Evolutionary conservation across 2,329 filamentous ascomycete genomes (phyloP), one percentile per base, ranked within the genome.

Genomic region (Trichophyton schoenleinii): DNA sequence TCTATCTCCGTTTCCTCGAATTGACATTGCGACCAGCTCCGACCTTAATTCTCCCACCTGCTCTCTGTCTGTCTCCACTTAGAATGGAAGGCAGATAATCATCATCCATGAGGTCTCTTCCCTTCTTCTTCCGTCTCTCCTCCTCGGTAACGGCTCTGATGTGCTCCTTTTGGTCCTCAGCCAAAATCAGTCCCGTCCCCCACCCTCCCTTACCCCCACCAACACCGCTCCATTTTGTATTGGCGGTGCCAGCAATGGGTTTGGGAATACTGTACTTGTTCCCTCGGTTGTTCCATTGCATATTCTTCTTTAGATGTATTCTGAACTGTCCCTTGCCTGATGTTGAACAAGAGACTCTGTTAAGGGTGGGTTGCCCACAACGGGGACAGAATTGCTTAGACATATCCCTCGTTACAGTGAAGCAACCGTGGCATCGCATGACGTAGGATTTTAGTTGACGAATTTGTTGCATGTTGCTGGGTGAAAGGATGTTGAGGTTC

Each of bases 111-210:
- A 96, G 76, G 74, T 96, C 90, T 70, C 84, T 86, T 71, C 88
- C 84, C 70, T 86, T 86, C 60, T 78, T 78, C 52, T 69, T 68
- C 46, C 70, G 69, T 68, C 87, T 83, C 68, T 81, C 83, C 70
- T 87, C 83, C 67, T 85, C 81, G 2, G 81, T 81, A 15, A 82
- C 72, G 60, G 85, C 85, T 65, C 81, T 79, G 48, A 82, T 73
- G 73, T 88, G 97, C 78, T 99, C 94, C 78, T 95, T 96, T 79
- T 99, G 94, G 72, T 99, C 94, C 75, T 96, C 92, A 0, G 91
- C 85, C 8, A 99, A 77, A 60, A 99, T 89, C 66, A 99, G 77
- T 41, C 87, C 85, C 46, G 82, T 81, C 8, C 91, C 92, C 89
- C 94, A 97, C 15, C 90, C 90, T 48, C 86, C 84, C 75, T 95